Conservation (phyloP, 2,329 filamentous ascomycete genomes). For the Scedosporium dehoogii region DNA sequence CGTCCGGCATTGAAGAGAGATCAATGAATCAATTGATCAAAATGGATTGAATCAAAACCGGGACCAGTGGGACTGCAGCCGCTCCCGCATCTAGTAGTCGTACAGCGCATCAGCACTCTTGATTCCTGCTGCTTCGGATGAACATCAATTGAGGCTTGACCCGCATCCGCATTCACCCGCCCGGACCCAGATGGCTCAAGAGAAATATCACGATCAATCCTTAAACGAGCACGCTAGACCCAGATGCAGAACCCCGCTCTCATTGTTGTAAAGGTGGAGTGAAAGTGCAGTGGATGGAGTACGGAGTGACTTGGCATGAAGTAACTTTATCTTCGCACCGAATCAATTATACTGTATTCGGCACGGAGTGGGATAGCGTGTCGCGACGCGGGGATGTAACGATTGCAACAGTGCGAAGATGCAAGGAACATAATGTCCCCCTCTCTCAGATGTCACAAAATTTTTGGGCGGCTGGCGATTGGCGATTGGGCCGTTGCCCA, state of each 20-base stretch:
- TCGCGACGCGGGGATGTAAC: conserved; percentile 10
- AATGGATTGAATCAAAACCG: not conserved
- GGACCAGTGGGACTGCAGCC: not conserved
- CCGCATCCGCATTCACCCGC: conserved; percentile 1
- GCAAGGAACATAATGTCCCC: not conserved
- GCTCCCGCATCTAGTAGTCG: not conserved
- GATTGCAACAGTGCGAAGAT: conserved; percentile 1
- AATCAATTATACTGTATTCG: conserved; percentile 7
- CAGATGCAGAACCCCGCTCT: too few species aligned
- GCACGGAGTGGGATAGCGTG: conserved; percentile 2
- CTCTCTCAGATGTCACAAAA: conserved; percentile 8
- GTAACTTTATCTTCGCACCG: not conserved
- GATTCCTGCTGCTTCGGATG: not conserved
- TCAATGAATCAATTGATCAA: not conserved
- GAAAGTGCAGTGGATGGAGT: not conserved
- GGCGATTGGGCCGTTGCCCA: conserved; percentile 12
- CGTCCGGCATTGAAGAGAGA: not conserved
- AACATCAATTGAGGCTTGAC: not conserved
- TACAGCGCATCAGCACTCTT: not conserved
- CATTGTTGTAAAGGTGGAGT: too few species aligned
- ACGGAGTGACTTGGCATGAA: not conserved
- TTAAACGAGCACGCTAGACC: not conserved
- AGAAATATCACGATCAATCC: not conserved
- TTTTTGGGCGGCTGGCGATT: conserved; percentile 11
- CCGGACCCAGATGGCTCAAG: not conserved